A percentile compares a stretch with the other conserved stretches of the same genome.
Conservation (phyloP, 768 basidiomycete species). For the Butyriboletus loyo region DNA sequence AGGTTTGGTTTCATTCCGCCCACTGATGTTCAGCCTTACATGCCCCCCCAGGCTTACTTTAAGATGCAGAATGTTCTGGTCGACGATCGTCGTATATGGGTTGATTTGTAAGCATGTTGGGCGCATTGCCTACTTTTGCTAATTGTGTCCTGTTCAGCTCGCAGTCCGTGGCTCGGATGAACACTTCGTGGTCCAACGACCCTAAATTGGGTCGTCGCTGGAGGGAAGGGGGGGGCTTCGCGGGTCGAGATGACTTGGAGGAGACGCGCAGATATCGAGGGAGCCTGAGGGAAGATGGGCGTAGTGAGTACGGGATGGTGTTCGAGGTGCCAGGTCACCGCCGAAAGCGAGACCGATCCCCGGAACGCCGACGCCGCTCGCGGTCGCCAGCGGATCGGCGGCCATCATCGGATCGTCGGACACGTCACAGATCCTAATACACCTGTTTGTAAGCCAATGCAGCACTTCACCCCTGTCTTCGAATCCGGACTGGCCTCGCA, state of each 20-base stretch:
- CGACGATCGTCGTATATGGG: conserved; percentile 97
- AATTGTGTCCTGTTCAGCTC: conserved; percentile 48
- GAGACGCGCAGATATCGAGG: conserved; percentile 64
- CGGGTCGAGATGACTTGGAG: conserved; percentile 73
- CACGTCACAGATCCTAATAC: conserved; percentile 13
- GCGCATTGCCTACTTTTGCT: conserved; percentile 8
- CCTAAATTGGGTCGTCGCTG: conserved; percentile 49
- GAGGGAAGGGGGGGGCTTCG: conserved; percentile 48
- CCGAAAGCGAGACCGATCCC: conserved; percentile 41
- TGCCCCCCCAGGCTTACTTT: conserved; percentile 75
- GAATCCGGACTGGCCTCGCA: conserved; percentile 4
- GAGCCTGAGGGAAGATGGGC: conserved; percentile 30
- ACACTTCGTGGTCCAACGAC: conserved; percentile 79
- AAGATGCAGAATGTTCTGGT: conserved; percentile 99
- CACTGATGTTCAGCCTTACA: conserved; percentile 1
- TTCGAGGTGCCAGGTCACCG: conserved; percentile 66
- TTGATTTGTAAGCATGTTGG: conserved; percentile 79
- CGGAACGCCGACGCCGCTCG: conserved; percentile 23
- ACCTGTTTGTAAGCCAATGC: conserved; percentile 19
- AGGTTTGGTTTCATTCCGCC: conserved; percentile 48
- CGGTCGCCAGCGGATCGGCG: conserved; percentile 34
- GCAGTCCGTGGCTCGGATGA: conserved; percentile 90
- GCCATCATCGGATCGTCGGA: conserved; percentile 33
- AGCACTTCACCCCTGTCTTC: conserved; percentile 12
- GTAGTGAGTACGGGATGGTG: conserved; percentile 66